Evolutionary conservation across 345 rosid species (phyloP), one percentile per base, ranked within the genome.

Genomic region (Gossypium bickii): DNA sequence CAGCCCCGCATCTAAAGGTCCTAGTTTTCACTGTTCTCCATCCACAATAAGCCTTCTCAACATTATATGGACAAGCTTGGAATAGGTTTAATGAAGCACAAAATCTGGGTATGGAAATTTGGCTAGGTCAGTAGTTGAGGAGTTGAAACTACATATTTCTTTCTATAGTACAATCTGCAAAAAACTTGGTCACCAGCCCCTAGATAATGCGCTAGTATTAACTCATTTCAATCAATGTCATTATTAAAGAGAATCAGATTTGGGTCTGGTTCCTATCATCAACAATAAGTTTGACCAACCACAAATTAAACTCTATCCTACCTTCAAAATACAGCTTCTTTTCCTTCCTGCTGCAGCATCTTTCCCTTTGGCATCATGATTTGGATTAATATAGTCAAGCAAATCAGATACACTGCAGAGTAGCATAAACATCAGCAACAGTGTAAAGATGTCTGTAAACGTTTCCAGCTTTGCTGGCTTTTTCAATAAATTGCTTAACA

Each of bases 331-430:
- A 71, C 87, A 87, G 83, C 74, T 85, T 83, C 85, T 93, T 83
- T 92, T 91, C 89, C 83, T 92, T 52, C 82, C 82, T 60, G 92
- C 85, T 29, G 78, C 74, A 34, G 79, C 80, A 73, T 84, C 93
- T 82, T 91, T 89, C 51, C 89, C 96, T 79, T 93, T 93, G 76
- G 85, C 84, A 78, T 84, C 91, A 72, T 87, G 89, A 79, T 88
- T 91, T 78, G 97, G 98, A 84, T 88, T 93, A 71, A 95, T 95
- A 79, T 91, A 95, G 86, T 95, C 98, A 34, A 95, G 96, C 77
- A 95, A 87, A 81, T 95, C 99, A 12, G 98, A 93, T 52, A 95
- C 98, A 81, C 98, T 95, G 96, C 80, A 78, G 82, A 80, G 57
- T 53, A 65, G 61, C 71, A 72, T 70, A 73, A 73, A 56, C 10